Conservation (phyloP, 345 rosid genomes). For the Hevea brasiliensis region DNA sequence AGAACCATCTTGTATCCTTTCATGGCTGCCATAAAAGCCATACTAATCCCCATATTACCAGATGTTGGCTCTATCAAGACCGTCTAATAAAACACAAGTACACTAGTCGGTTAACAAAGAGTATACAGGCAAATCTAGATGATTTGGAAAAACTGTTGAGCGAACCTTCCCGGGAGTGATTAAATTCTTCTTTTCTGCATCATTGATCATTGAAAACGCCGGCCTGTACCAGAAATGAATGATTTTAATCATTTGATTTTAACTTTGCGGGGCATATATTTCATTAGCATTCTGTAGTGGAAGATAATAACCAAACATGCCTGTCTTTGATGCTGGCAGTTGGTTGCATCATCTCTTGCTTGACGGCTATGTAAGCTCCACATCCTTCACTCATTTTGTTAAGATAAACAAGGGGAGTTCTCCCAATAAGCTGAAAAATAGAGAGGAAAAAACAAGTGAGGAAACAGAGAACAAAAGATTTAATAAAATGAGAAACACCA, state of each 20-base stretch:
- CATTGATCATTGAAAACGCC: conserved; percentile 70
- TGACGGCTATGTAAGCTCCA: conserved; percentile 81
- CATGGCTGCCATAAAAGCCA: conserved; percentile 93
- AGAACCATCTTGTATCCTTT: conserved; percentile 87
- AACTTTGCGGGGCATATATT: too few species aligned
- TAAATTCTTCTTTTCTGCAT: conserved; percentile 78
- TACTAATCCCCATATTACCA: conserved; percentile 94
- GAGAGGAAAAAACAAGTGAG: not conserved
- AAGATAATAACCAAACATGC: conserved; percentile 18
- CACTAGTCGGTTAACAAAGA: not conserved
- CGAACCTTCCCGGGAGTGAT: conserved; percentile 78
- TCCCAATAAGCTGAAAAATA: conserved; percentile 65
- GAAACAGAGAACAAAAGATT: not conserved
- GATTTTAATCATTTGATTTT: too few species aligned
- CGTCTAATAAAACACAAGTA: conserved; percentile 44
- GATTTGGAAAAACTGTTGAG: not conserved
- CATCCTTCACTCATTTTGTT: conserved; percentile 87
- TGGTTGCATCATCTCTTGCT: conserved; percentile 96
- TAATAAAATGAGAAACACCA: too few species aligned
- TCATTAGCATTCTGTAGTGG: too few species aligned
- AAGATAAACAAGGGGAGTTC: conserved; percentile 78
- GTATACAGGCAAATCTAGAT: not conserved
- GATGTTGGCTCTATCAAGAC: conserved; percentile 93
- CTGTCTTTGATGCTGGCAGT: conserved; percentile 96
- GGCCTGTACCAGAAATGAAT: conserved; percentile 45